These are phyloP conservation scores for Apophysomyces elegans DNA, from an alignment of 371 early-diverging fungal species.

Conservation along the genomic window DNA sequence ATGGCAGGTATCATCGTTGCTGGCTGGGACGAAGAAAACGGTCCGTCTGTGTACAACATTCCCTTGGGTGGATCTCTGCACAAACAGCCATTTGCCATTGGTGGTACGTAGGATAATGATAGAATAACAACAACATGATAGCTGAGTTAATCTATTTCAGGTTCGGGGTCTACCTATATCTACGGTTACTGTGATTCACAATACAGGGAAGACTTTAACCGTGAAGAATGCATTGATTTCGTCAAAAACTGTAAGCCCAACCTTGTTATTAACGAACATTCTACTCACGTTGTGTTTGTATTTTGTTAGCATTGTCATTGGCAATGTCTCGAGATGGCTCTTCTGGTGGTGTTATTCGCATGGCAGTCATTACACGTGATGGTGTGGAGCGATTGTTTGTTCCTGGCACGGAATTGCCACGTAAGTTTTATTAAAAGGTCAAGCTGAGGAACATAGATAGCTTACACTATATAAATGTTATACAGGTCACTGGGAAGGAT, in stretches of 20 bases:
- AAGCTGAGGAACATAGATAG: background rate
- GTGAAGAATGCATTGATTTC: conserved; percentile 94
- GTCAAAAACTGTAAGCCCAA: conserved; percentile 85
- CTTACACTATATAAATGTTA: background rate
- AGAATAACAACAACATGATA: background rate
- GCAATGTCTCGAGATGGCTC: conserved; percentile 99
- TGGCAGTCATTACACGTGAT: conserved; percentile 93
- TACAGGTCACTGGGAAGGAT: conserved; percentile 38
- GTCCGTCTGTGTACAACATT: conserved; percentile 93
- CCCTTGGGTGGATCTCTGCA: conserved; percentile 97
- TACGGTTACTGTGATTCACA: conserved; percentile 97
- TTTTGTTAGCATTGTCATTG: conserved; percentile 78
- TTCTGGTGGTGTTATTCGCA: conserved; percentile 98
- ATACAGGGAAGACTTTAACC: conserved; percentile 86
- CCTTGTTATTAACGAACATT: background rate
- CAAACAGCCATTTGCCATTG: conserved; percentile 94
- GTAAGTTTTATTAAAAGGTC: conserved; percentile 22
- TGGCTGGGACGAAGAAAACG: conserved; percentile 96
- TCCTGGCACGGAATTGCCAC: conserved; percentile 87
- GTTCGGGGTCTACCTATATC: conserved; percentile 97
- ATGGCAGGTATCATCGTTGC: conserved; percentile 99
- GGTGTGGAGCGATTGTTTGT: conserved; percentile 92
- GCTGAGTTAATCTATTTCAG: conserved; percentile 33
- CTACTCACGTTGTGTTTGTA: background rate
- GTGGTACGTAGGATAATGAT: conserved; percentile 59